These are phyloP conservation scores for Acacia concinna DNA, from an alignment of 331 rosid species.

Conservation along the genomic window DNA sequence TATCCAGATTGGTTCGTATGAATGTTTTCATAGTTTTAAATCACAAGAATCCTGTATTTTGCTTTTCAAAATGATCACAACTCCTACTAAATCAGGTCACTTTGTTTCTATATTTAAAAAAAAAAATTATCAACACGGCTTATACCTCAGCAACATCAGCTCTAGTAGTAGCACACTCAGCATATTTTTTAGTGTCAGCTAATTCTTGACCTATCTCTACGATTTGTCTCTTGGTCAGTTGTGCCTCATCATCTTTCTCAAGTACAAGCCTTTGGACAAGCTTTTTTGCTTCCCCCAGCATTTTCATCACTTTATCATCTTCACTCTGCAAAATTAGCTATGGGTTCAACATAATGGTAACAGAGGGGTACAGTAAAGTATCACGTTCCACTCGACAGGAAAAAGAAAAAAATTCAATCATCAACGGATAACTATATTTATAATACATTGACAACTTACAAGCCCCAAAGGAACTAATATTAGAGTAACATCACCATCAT, in stretches of 20 bases:
- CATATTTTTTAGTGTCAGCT: constrained; percentile 38
- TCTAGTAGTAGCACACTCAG: constrained; percentile 48
- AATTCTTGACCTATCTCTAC: constrained; percentile 58
- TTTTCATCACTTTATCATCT: constrained; percentile 62
- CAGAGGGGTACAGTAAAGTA: too few relatives aligned
- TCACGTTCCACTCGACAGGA: not conserved
- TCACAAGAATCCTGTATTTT: not conserved
- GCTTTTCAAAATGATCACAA: not conserved
- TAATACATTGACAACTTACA: not conserved
- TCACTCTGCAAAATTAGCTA: constrained; percentile 47
- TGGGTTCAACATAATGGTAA: not conserved
- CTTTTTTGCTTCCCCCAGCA: constrained; percentile 56
- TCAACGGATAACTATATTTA: not conserved
- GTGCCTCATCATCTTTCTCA: constrained; percentile 47
- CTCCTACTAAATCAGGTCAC: not conserved
- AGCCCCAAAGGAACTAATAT: not conserved
- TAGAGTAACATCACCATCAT: not conserved
- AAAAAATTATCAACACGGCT: not conserved
- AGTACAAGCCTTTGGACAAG: constrained; percentile 45
- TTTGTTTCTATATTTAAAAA: not conserved
- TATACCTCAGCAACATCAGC: constrained; percentile 48
- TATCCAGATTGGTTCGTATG: not conserved
- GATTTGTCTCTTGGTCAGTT: constrained; percentile 46
- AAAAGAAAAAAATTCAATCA: not conserved
- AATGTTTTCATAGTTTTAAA: too few relatives aligned